Percentiles rank a stretch among this genome's conserved stretches.
Evolutionary conservation across 2,329 filamentous ascomycete genomes (phyloP).

Genomic region (Paecilomyces fulvus): DNA sequence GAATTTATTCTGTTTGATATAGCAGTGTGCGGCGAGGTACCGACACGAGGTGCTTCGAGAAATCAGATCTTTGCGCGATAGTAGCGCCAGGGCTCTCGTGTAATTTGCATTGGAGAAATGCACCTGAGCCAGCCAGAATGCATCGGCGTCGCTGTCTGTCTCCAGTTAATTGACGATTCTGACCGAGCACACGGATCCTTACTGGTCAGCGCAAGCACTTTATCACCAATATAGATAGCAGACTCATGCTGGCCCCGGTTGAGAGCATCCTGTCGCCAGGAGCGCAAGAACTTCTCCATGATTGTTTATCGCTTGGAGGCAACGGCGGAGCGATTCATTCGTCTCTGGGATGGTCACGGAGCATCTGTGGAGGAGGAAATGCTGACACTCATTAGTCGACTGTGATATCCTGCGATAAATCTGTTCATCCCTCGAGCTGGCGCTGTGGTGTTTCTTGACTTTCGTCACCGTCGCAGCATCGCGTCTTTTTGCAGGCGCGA

Average conservation of each 20-base stretch:
- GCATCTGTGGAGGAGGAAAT: not conserved
- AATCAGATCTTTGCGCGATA: slow-evolving; percentile 75
- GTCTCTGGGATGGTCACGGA: not conserved
- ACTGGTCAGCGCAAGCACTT: slow-evolving; percentile 91
- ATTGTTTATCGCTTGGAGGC: not conserved
- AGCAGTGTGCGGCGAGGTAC: slow-evolving; percentile 88
- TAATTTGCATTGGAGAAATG: slow-evolving; percentile 96
- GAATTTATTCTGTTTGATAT: slow-evolving; percentile 83
- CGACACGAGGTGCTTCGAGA: slow-evolving; percentile 74
- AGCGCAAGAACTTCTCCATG: slow-evolving; percentile 90
- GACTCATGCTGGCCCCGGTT: slow-evolving; percentile 96
- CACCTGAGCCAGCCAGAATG: slow-evolving; percentile 96
- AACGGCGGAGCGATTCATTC: not conserved
- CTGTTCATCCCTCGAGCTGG: not conserved
- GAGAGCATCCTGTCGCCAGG: slow-evolving; percentile 90
- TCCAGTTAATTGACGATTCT: slow-evolving; percentile 6
- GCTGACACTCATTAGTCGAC: not conserved
- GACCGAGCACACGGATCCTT: slow-evolving; percentile 23
- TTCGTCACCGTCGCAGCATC: not conserved
- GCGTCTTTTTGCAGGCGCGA: slow-evolving; percentile 1
- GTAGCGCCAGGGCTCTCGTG: slow-evolving; percentile 77
- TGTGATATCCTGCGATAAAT: not conserved
- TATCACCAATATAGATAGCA: slow-evolving; percentile 95
- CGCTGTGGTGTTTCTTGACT: not conserved
- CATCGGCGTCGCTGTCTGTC: slow-evolving; percentile 82